Evolutionary conservation across 208 protist species (phyloP), one percentile per base, ranked within the genome.

Genomic region (Crithidia sp.): DNA sequence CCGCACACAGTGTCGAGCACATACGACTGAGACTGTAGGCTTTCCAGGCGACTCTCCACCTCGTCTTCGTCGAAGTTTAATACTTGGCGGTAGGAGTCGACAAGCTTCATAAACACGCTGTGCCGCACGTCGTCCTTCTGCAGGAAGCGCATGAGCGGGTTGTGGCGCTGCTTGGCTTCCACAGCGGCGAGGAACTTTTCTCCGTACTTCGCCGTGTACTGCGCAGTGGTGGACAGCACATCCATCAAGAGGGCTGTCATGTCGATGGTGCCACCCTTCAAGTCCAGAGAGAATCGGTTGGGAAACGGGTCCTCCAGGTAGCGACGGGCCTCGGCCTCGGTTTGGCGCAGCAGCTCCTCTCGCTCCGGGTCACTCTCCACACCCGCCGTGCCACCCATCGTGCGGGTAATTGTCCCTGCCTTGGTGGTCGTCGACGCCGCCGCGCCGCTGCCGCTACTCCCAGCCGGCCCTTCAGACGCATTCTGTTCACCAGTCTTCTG

Each of bases 131-230:
- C 92, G 52, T 92, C 85, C 45, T 76, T 82, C 8, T 82, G 78
- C 14, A 97, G 72, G 75, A 95, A 95, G 55, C 84, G 84, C 61
- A 97, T 93, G 10, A 82, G 65, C 2, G 83, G 78, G 74, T 95
- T 92, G 74, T 84, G 83, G 37, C 77, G 75, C 64, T 95, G 83
- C 54, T 90, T 88, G 4, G 69, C 71, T 58, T 79, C 66, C 28
- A 97, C 72, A 16, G 83, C 77, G 47, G 80, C 57, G 37, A 97
- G 62, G 55, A 97, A 97, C 7, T 62, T 74, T 3, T 91, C 86
- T 9, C 92, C 92, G 72, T 94, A 94, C 83, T 97, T 97, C 44
- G 90, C 90, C 13, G 84, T 80, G 79, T 95, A 97, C 83, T 97
- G 92, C 45, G 92, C 92, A 0, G 90, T 89, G 63, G 73, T 76